Evolutionary conservation across 2,329 filamentous ascomycete species (phyloP).

Genomic region (Pseudocercospora eumusae): DNA sequence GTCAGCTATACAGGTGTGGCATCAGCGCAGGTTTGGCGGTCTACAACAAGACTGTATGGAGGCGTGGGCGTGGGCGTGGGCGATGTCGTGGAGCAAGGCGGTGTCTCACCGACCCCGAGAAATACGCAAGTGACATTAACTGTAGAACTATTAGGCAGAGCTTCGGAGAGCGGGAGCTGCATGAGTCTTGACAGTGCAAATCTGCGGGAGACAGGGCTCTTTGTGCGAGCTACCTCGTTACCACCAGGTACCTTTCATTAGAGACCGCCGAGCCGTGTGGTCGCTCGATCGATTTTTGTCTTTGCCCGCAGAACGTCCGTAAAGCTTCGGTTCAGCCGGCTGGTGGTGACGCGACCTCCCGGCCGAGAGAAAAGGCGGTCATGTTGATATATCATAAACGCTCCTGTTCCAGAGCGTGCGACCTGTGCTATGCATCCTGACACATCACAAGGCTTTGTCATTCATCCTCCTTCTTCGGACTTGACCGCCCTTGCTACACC

Average conservation of each 20-base stretch:
- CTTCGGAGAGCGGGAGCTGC: slow-evolving; percentile 8
- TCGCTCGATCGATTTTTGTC: slow-evolving; percentile 1
- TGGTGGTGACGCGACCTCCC: slow-evolving; percentile 17
- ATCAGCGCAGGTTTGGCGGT: slow-evolving; percentile 6
- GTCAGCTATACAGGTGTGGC: slow-evolving; percentile 6
- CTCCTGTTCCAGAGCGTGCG: slow-evolving; percentile 16
- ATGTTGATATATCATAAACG: slow-evolving; percentile 20
- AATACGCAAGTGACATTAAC: not conserved
- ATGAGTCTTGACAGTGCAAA: not conserved
- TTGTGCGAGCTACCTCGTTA: slow-evolving; percentile 1
- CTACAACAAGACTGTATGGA: not conserved
- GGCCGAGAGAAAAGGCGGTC: slow-evolving; percentile 12
- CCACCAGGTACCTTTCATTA: not conserved
- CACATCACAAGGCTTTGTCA: slow-evolving; percentile 21
- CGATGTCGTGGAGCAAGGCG: slow-evolving; percentile 10
- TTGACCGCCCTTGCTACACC: slow-evolving; percentile 12
- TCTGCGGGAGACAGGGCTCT: slow-evolving; percentile 1
- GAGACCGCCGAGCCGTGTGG: not conserved
- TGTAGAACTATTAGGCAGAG: slow-evolving; percentile 5
- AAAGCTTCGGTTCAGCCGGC: slow-evolving; percentile 8
- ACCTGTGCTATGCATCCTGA: slow-evolving; percentile 9
- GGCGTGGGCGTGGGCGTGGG: slow-evolving; percentile 9
- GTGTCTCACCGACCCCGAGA: slow-evolving; percentile 10
- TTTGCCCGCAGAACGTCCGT: slow-evolving; percentile 12
- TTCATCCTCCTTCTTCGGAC: slow-evolving; percentile 13